These are phyloP conservation scores for Ceratonia siliqua DNA, from an alignment of 306 rosid species.

Conservation along the genomic window DNA sequence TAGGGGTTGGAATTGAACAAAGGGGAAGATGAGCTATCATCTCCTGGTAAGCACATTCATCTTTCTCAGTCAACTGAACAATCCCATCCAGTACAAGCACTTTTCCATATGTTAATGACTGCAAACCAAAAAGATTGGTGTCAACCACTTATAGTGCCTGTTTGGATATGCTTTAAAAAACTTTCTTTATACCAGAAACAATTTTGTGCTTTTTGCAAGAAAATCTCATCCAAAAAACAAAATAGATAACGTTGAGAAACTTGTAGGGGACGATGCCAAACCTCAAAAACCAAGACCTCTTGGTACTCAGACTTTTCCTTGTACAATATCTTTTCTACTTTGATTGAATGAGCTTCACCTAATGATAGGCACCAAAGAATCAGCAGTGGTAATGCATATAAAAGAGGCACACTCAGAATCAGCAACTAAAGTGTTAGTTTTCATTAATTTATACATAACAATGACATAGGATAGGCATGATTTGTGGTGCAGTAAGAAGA, in stretches of 20 bases:
- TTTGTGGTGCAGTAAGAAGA: not conserved
- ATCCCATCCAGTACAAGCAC: conserved; percentile 97
- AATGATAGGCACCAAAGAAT: conserved; percentile 17
- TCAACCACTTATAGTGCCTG: not conserved
- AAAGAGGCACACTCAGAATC: conserved; percentile 3
- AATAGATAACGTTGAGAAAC: conserved; percentile 18
- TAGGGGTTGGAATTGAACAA: conserved; percentile 82
- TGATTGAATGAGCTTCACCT: conserved; percentile 92
- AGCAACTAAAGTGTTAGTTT: not conserved
- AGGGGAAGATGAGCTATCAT: conserved; percentile 96
- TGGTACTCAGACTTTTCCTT: conserved; percentile 80
- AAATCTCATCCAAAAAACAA: not conserved
- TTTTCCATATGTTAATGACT: conserved; percentile 81
- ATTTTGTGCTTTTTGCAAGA: not conserved
- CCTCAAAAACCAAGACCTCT: conserved; percentile 92
- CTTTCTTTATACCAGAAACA: not conserved
- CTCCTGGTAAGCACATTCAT: conserved; percentile 98
- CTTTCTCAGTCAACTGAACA: conserved; percentile 90
- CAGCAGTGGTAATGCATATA: conserved; percentile 1
- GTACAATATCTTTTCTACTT: conserved; percentile 63
- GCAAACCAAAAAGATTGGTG: conserved; percentile 32
- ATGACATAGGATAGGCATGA: not conserved
- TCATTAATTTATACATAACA: not conserved
- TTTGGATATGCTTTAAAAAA: not conserved
- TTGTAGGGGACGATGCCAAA: conserved; percentile 40